phyloP scores from a whole-genome alignment of 192 early-diverging fungal genomes.

The Entomortierella chlamydospora region DNA sequence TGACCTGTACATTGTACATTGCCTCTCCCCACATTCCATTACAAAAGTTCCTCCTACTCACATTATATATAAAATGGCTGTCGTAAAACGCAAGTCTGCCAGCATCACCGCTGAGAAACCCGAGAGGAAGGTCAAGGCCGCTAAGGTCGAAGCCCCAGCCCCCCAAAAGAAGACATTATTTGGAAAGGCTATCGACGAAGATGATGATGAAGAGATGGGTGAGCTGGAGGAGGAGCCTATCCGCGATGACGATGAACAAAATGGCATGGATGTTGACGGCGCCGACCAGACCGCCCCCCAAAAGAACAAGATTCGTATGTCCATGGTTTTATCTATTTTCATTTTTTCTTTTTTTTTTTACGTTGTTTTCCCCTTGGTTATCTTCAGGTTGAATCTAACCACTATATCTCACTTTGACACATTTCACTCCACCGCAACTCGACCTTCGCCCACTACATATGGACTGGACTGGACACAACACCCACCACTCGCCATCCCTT shows the following conservation, averaged over 20 bases:
- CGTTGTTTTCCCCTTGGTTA: not conserved
- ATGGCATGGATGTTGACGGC: conserved; percentile 47
- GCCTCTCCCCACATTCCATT: not conserved
- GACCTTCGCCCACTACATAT: not conserved
- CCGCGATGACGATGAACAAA: conserved; percentile 49
- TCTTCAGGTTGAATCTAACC: not conserved
- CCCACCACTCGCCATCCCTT: not conserved
- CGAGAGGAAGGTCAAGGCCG: conserved; percentile 45
- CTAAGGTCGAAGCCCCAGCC: conserved; percentile 15
- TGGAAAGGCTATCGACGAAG: conserved; percentile 44
- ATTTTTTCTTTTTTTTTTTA: not conserved
- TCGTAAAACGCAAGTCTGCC: conserved; percentile 50
- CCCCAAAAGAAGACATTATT: conserved; percentile 47
- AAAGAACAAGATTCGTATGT: conserved; percentile 43
- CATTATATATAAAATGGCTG: conserved; percentile 33
- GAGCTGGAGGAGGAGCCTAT: conserved; percentile 46
- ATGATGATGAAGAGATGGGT: conserved; percentile 36
- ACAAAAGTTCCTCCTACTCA: not conserved
- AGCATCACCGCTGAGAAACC: conserved; percentile 45
- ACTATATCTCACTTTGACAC: not conserved
- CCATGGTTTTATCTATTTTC: not conserved
- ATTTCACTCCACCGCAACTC: not conserved
- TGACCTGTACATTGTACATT: too few relatives aligned
- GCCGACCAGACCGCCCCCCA: conserved; percentile 32
- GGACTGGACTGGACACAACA: not conserved